These are phyloP conservation scores for Stellera chamaejasme DNA, from an alignment of 345 rosid genomes.

Conservation along the genomic window DNA sequence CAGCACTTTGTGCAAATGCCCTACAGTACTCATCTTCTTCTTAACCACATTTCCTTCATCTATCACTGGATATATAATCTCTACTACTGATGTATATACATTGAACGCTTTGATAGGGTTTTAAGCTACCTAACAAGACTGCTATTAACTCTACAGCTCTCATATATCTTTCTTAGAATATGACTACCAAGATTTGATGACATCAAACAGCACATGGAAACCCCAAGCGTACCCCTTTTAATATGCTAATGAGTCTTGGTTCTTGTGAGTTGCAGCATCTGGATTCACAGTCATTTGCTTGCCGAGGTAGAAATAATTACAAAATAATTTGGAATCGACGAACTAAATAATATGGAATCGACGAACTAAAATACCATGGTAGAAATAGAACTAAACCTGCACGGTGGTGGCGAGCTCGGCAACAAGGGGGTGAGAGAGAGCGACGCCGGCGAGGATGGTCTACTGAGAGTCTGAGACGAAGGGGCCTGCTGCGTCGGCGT, in stretches of 20 bases:
- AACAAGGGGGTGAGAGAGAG: no score
- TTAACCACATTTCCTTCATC: conserved; percentile 2
- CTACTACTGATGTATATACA: conserved; percentile 28
- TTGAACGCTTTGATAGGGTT: conserved; percentile 11
- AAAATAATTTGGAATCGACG: no score
- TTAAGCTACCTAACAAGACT: not conserved
- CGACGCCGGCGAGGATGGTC: no score
- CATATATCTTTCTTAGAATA: conserved; percentile 27
- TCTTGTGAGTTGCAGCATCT: not conserved
- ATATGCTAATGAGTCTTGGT: not conserved
- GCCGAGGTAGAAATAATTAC: no score
- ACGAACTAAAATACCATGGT: no score
- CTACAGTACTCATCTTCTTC: conserved; percentile 4
- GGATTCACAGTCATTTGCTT: conserved; percentile 2
- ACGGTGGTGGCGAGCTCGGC: no score
- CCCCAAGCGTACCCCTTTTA: conserved; percentile 7
- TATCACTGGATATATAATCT: conserved; percentile 11
- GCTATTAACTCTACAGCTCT: conserved; percentile 21
- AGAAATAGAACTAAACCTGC: no score
- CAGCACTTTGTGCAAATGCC: conserved; percentile 9
- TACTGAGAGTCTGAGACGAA: no score
- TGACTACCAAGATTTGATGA: conserved; percentile 14
- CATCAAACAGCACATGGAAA: conserved; percentile 17
- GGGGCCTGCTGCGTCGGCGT: no score
- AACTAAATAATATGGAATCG: no score